Conservation (phyloP, 495 filamentous ascomycete genomes). For the Trichocladium antarcticum region DNA sequence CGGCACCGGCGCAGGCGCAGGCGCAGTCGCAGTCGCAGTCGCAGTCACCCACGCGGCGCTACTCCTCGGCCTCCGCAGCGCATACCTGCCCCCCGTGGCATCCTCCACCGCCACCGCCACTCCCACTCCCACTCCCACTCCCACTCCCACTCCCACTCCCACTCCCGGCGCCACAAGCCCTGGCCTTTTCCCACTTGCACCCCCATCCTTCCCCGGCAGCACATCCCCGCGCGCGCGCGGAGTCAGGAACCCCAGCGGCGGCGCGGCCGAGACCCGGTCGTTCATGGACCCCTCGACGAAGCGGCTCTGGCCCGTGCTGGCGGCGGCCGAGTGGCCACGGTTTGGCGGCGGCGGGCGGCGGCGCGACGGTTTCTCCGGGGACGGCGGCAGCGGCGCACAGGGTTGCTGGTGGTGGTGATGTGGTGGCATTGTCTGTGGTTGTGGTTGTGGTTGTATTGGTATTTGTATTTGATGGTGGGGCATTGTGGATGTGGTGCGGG, state of each 20-base stretch:
- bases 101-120: background rate
- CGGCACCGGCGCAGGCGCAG: background rate
- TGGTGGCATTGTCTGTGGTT: background rate
- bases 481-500: background rate
- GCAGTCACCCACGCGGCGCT: background rate
- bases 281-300: slow-evolving; percentile 72
- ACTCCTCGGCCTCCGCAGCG: slow-evolving; percentile 1
- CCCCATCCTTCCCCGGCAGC: background rate
- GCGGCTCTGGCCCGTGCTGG: slow-evolving; percentile 20
- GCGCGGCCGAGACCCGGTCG: slow-evolving; percentile 57
- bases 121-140: background rate
- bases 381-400: background rate
- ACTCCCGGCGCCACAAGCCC: background rate
- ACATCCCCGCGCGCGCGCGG: slow-evolving; percentile 11
- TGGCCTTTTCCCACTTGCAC: background rate
- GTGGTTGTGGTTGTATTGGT: background rate
- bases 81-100: slow-evolving; percentile 1
- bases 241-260: slow-evolving; percentile 51
- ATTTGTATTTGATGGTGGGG: background rate
- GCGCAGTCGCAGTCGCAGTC: background rate
- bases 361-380: background rate
- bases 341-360: background rate
- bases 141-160: background rate
- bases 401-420: background rate
- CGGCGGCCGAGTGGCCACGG: slow-evolving; percentile 2